Evolutionary conservation across 2,329 filamentous ascomycete species (phyloP), one percentile per base, ranked within the genome.

Genomic region (Fusarium sp.): DNA sequence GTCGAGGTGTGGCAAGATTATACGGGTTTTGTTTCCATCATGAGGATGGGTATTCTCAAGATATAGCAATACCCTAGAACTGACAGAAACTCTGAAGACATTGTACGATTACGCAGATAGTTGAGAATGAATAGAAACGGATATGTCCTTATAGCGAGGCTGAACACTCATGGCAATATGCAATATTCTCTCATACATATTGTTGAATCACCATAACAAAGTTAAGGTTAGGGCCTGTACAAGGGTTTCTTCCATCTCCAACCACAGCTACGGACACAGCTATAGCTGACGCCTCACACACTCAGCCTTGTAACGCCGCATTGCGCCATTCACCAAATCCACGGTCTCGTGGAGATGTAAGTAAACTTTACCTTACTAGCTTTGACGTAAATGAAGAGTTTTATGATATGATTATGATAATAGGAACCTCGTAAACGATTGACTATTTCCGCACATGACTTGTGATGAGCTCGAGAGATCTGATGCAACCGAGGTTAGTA

Each of bases 201-300:
- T 35, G 21, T 47, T 36, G 31, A 48, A 53, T 37, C 21, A 29
- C 10, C 50, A 48, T 23, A 33, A 42, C 49, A 54, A 41, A 42
- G 40, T 67, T 67, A 67, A 55, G 54, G 52, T 67, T 67, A 58
- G 10, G 27, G 43, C 48, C 43, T 67, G 31, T 25, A 43, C 45
- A 54, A 58, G 63, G 51, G 39, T 47, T 58, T 35, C 47, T 39
- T 46, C 20, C 37, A 59, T 48, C 42, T 35, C 42, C 27, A 55
- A 55, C 36, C 35, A 55, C 21, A 56, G 35, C 23, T 25, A 5
- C 23, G 5, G 8, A 25, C 8, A 6, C 14, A 42, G 20, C 46
- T 49, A 41, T 33, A 50, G 40, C n/a, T 35, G n/a, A 20, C 27
- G 31, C 23, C 42, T 37, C 37, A 29, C 14, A 10, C 31, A 21